Evolutionary conservation across 1,284 basidiomycete genomes (phyloP), one percentile per base, ranked within the genome.

Genomic region (Naganishia cerealis): DNA sequence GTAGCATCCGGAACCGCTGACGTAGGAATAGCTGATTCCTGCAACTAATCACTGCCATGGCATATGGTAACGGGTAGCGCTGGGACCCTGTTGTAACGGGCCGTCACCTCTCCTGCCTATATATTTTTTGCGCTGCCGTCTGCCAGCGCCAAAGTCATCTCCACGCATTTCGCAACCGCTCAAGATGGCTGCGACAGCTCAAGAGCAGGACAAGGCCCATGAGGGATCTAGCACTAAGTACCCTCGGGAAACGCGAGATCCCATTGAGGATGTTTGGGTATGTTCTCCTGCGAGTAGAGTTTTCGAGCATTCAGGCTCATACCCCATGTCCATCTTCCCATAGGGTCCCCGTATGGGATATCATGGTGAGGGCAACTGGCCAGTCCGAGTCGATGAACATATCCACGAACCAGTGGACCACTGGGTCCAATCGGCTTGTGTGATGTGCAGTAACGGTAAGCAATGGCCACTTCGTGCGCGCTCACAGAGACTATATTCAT

Each of bases 321-420:
- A 9, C 26, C 8, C 9, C 16, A 10, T 33, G 40, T 52, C 13
- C 36, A 3, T 13, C 54, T 18, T 9, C 5, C 7, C 16, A 16
- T 29, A 69, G 57, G 67, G 67, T 36, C 56, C 55, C 16, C 55
- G 67, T 4, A 69, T 46, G 46, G 62, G 55, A 12, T 69, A 54
- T 40, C 63, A 66, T 52, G 67, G 67, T 13, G 67, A 69, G 40
- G 67, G 67, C 21, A 50, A 69, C 24, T 69, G 67, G 67, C 67
- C 67, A 2, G 59, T 69, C 12, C 36, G 67, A n/a, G 63, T 69
- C 7, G 67, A 69, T 52, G 62, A 69, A 33, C 66, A 67, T 39
- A 52, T 67, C 16, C 57, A 67, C 5, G 66, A 52, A n/a, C 66
- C 66, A 7, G 66, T 67, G 4, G 66, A 67, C 18, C 50, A 56